phyloP scores from a whole-genome alignment of 1,139 yeast species.

The Kodamaea anthophila region DNA sequence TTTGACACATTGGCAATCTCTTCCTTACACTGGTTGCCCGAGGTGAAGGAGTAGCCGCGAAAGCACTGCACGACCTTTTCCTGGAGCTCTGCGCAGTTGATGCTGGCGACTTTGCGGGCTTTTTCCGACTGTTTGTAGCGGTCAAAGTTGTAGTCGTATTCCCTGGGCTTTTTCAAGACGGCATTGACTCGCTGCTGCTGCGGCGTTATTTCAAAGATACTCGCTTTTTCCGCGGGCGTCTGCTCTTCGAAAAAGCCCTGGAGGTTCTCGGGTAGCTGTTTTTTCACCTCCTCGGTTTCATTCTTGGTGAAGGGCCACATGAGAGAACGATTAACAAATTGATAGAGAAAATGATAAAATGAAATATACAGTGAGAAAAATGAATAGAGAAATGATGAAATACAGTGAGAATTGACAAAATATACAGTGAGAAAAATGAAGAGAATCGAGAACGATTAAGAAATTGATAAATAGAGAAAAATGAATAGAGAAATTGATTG shows the following conservation, averaged over 20 bases:
- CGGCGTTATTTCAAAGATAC: constrained; percentile 23
- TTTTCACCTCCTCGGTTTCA: constrained; percentile 21
- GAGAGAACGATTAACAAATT: too few species aligned
- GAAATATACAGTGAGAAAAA: not conserved
- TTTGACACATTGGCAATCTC: constrained; percentile 22
- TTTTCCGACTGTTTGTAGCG: constrained; percentile 27
- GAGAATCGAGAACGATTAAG: too few species aligned
- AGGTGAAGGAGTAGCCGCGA: constrained; percentile 25
- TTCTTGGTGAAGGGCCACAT: constrained; percentile 15
- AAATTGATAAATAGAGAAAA: too few species aligned
- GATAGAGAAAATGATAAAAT: too few species aligned
- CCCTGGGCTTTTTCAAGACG: constrained; percentile 16
- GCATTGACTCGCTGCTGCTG: constrained; percentile 26
- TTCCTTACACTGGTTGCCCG: constrained; percentile 25
- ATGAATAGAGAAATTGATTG: too few species aligned
- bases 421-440: too few species aligned
- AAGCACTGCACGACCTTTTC: constrained; percentile 34
- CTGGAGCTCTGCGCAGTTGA: constrained; percentile 42
- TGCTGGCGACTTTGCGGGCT: constrained; percentile 20
- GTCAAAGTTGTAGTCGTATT: constrained; percentile 26
- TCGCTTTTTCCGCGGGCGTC: constrained; percentile 24
- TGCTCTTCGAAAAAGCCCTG: constrained; percentile 27
- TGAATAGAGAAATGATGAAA: not conserved
- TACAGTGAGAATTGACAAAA: not conserved
- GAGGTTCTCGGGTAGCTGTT: constrained; percentile 27